Conservation (phyloP, 2,329 filamentous ascomycete species). For the Trichoderma sp. region DNA sequence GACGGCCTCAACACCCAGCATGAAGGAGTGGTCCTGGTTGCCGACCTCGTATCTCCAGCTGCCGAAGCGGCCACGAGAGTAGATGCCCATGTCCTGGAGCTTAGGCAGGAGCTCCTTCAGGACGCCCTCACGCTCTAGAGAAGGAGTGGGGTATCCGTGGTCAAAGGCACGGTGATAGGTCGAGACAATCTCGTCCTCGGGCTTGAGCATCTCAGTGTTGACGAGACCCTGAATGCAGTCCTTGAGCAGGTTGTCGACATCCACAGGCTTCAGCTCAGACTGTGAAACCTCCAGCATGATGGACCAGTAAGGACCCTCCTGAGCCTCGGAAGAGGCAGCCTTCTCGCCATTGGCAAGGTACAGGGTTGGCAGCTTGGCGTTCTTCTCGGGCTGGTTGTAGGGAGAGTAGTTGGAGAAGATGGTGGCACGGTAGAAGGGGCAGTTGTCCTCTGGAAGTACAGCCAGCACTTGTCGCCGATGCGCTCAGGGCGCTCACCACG, state of each 20-base stretch:
- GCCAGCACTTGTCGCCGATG: slow-evolving; percentile 99
- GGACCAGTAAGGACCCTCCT: slow-evolving; percentile 97
- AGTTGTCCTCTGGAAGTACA: slow-evolving; percentile 99
- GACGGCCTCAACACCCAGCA: slow-evolving; percentile 91
- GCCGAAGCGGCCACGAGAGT: slow-evolving; percentile 94
- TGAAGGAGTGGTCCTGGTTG: slow-evolving; percentile 97
- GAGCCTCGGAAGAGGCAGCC: slow-evolving; percentile 68
- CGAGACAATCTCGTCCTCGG: slow-evolving; percentile 91
- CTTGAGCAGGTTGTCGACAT: slow-evolving; percentile 78
- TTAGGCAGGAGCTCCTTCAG: slow-evolving; percentile 90
- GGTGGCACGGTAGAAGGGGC: slow-evolving; percentile 98
- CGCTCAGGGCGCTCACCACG: slow-evolving; percentile 88
- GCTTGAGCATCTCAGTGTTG: slow-evolving; percentile 95
- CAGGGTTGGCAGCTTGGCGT: slow-evolving; percentile 81
- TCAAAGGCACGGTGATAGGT: slow-evolving; percentile 98
- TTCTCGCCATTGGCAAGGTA: slow-evolving; percentile 85
- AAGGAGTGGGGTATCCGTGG: slow-evolving; percentile 95
- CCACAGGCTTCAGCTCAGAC: slow-evolving; percentile 91
- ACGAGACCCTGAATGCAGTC: slow-evolving; percentile 95
- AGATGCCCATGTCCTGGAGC: slow-evolving; percentile 88
- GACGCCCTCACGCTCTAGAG: slow-evolving; percentile 91
- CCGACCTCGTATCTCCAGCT: slow-evolving; percentile 97
- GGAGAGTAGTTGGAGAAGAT: slow-evolving; percentile 99
- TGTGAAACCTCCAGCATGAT: slow-evolving; percentile 99
- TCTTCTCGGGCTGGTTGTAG: slow-evolving; percentile 87